Evolutionary conservation across 2,329 filamentous ascomycete genomes (phyloP), one percentile per base, ranked within the genome.

Genomic region (Aspergillus alliaceus): DNA sequence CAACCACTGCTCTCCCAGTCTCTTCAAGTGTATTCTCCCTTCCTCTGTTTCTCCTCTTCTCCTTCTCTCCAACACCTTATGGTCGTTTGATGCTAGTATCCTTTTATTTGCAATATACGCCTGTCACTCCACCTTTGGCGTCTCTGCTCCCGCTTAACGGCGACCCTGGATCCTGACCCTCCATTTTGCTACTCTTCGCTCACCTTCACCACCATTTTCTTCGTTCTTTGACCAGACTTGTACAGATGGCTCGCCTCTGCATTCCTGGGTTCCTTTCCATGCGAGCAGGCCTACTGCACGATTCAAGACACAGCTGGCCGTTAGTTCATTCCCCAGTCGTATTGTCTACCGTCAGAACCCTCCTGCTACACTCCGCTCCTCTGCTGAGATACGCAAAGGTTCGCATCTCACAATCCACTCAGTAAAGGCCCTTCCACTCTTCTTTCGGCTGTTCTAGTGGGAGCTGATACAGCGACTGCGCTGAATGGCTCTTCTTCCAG

Each of bases 221-320:
- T 40, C 35, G 39, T 47, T 42, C 54, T 40, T 61, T 61, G 55
- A 47, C 55, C 56, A 53, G 54, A 42, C 34, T 47, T 47, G 53
- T 29, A 54, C 34, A 56, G 53, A 68, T 68, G 66, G 52, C 62
- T 57, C 59, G 60, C 39, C 62, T 61, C 46, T 58, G 56, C 48
- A 54, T 63, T 27, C 65, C 64, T 53, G 62, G 64, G 42, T 24
- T 27, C 56, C 35, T 18, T 57, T 49, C 31, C 12, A n/a, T 6
- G 50, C 52, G 53, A 46, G 32, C 24, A 37, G 52, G 29, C 29
- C 53, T 29, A 42, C 52, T 32, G 46, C 50, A 39, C 54, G 59
- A 54, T 51, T 59, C 42, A 62, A 51, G 56, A 53, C 51, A 53
- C 51, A 56, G 42, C 53, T 53, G 22, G 51, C 51, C 51, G 53